Conservation (phyloP, 352 stramenopile species). For the Pythium dissotocum region DNA sequence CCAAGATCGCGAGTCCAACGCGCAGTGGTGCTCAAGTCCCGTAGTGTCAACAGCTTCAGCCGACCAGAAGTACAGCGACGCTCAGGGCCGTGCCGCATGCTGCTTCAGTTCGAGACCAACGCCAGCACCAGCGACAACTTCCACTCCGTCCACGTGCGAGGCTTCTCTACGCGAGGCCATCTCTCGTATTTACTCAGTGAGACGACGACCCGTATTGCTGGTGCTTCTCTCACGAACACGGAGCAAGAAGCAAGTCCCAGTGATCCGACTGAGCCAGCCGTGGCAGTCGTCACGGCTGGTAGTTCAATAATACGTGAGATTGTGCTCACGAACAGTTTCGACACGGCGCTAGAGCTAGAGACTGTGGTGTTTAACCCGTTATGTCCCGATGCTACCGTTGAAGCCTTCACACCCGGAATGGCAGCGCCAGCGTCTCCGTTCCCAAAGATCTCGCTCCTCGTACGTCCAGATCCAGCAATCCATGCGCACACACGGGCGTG, state of each 20-base stretch:
- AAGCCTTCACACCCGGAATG: not conserved
- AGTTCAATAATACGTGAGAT: not conserved
- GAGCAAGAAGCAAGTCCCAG: not conserved
- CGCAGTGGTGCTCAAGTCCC: slow-evolving; percentile 35
- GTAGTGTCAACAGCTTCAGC: not conserved
- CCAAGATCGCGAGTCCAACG: slow-evolving; percentile 36
- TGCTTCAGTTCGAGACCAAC: slow-evolving; percentile 45
- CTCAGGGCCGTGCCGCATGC: slow-evolving; percentile 18
- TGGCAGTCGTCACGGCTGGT: not conserved
- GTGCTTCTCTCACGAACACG: not conserved
- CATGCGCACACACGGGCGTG: slow-evolving; percentile 1
- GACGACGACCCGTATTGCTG: not conserved
- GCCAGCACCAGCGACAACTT: slow-evolving; percentile 8
- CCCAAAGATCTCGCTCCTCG: not conserved
- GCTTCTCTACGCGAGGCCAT: slow-evolving; percentile 15
- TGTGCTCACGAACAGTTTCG: slow-evolving; percentile 27
- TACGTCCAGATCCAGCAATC: not conserved
- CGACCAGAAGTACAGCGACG: not conserved
- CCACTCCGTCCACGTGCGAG: slow-evolving; percentile 12
- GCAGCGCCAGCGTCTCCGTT: not conserved
- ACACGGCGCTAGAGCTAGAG: slow-evolving; percentile 2
- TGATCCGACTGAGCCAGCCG: not conserved
- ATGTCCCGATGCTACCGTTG: slow-evolving; percentile 1
- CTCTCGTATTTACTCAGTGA: slow-evolving; percentile 14
- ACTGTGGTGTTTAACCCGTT: not conserved